Conservation (phyloP, 1,139 yeast genomes). For the Pichia sp. region DNA sequence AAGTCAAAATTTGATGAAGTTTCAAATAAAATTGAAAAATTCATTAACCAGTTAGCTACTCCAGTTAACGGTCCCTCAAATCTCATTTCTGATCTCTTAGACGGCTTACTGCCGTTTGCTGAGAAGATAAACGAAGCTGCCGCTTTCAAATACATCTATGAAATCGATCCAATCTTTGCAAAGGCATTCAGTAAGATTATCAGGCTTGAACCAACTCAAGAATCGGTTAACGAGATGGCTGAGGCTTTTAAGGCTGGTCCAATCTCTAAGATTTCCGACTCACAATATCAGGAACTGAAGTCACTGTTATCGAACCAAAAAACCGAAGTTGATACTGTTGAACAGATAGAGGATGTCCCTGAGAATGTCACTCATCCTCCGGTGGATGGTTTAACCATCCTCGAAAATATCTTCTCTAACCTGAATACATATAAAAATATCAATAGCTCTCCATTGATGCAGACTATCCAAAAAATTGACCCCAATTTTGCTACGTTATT, state of each 20-base stretch:
- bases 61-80: conserved; percentile 15
- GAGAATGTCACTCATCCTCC: neutral
- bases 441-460: conserved; percentile 22
- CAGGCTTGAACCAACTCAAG: conserved; percentile 17
- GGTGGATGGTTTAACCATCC: conserved; percentile 22
- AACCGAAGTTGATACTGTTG: neutral
- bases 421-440: conserved; percentile 24
- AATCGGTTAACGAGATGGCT: conserved; percentile 16
- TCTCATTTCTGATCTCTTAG: conserved; percentile 20
- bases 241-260: conserved; percentile 20
- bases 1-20: conserved; percentile 14
- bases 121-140: conserved; percentile 22
- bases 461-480: conserved; percentile 22
- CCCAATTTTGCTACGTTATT: conserved; percentile 19
- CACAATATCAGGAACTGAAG: conserved; percentile 15
- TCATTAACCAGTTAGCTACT: conserved; percentile 18
- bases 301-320: conserved; percentile 5
- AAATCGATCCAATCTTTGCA: conserved; percentile 24
- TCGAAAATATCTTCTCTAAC: conserved; percentile 26
- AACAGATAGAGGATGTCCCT: conserved; percentile 1
- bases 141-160: conserved; percentile 21
- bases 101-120: conserved; percentile 18
- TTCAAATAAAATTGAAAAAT: conserved; percentile 18
- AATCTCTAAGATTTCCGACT: conserved; percentile 17
- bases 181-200: conserved; percentile 19